Conservation (phyloP, 306 rosid species). For the Quercus dentata region DNA sequence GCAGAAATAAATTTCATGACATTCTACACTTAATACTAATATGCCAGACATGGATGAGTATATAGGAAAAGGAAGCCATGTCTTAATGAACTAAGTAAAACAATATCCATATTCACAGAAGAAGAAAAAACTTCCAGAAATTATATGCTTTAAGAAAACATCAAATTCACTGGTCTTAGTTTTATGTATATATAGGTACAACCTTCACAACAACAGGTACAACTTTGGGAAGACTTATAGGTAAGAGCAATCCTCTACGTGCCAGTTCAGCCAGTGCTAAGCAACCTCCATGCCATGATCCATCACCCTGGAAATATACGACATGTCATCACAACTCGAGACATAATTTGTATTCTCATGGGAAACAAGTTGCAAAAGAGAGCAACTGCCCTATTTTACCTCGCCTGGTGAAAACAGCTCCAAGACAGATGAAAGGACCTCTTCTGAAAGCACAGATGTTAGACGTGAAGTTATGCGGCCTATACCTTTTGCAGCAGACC, state of each 20-base stretch:
- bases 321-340: constrained; percentile 1
- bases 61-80: not conserved
- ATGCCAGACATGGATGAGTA: not conserved
- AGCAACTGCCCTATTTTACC: constrained; percentile 44
- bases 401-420: constrained; percentile 92
- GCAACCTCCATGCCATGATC: constrained; percentile 99
- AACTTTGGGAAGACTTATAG: constrained; percentile 74
- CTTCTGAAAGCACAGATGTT: constrained; percentile 80
- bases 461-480: constrained; percentile 84
- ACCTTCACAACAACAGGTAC: constrained; percentile 95
- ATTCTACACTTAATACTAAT: not conserved
- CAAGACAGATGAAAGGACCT: constrained; percentile 81
- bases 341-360: not conserved
- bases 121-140: constrained; percentile 7
- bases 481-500: constrained; percentile 98
- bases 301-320: constrained; percentile 71
- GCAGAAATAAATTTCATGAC: not conserved
- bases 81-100: not conserved
- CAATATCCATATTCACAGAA: not conserved
- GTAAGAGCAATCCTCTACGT: constrained; percentile 93
- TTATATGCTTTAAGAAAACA: constrained; percentile 19
- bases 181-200: constrained; percentile 18
- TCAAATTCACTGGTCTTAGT: constrained; percentile 7
- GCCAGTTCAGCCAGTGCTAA: constrained; percentile 97
- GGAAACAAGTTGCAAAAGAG: constrained; percentile 20